Evolutionary conservation across 2,329 filamentous ascomycete species (phyloP).

Genomic region (Bipolaris zeicola): DNA sequence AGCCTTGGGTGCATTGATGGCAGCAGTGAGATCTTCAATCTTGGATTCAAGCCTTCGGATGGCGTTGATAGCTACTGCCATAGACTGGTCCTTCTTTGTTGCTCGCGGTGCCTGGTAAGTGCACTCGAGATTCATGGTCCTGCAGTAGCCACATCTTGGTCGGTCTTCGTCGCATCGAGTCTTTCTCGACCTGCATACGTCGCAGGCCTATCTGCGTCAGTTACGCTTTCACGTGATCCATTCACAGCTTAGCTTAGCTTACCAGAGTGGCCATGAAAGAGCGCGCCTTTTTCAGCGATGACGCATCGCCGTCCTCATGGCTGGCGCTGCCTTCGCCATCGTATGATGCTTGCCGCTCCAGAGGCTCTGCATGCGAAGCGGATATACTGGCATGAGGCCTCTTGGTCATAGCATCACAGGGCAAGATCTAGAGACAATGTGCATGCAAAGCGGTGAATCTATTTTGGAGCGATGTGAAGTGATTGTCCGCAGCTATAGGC

Average conservation of each 20-base stretch:
- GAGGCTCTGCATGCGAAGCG: constrained; percentile 25
- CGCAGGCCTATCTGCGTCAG: constrained; percentile 53
- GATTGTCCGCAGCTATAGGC: constrained; percentile 1
- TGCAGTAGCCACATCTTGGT: constrained; percentile 59
- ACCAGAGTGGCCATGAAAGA: constrained; percentile 47
- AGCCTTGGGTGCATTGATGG: constrained; percentile 33
- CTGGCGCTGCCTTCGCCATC: constrained; percentile 31
- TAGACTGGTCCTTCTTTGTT: constrained; percentile 61
- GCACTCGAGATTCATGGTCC: constrained; percentile 56
- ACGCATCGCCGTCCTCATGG: constrained; percentile 32
- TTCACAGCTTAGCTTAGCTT: constrained; percentile 5
- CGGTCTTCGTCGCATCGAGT: constrained; percentile 62
- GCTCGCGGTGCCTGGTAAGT: constrained; percentile 60
- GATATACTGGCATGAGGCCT: constrained; percentile 32
- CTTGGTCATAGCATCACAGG: constrained; percentile 45
- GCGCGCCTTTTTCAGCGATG: constrained; percentile 42
- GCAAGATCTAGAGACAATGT: constrained; percentile 2
- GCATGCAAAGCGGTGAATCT: constrained; percentile 6
- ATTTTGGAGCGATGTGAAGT: constrained; percentile 3
- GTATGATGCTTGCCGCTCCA: constrained; percentile 23
- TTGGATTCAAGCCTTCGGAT: constrained; percentile 60
- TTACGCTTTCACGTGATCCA: neutral
- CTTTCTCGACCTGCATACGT: constrained; percentile 60
- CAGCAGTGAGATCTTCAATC: constrained; percentile 55
- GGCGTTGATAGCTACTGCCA: constrained; percentile 61